phyloP scores from a whole-genome alignment of 192 early-diverging fungal species.

The Linnemannia hyalina region DNA sequence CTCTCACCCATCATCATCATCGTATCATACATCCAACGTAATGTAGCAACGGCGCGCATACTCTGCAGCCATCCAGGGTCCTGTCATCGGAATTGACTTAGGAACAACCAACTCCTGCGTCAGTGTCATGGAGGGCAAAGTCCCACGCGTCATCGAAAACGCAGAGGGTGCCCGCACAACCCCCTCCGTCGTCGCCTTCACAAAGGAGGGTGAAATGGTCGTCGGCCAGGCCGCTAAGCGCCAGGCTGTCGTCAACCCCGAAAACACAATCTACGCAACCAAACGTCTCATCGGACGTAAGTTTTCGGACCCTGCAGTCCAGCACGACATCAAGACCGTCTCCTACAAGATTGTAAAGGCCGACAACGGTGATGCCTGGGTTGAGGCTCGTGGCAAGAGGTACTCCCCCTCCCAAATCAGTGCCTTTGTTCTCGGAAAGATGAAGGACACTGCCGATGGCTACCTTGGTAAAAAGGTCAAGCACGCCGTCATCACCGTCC shows the following conservation, averaged over 20 bases:
- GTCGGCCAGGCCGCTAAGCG: constrained; percentile 98
- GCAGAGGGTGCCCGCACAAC: constrained; percentile 96
- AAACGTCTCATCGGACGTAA: constrained; percentile 98
- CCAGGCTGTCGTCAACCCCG: constrained; percentile 98
- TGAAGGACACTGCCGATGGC: constrained; percentile 96
- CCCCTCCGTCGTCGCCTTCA: constrained; percentile 96
- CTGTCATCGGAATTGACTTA: constrained; percentile 98
- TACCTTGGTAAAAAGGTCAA: constrained; percentile 85
- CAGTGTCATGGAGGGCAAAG: constrained; percentile 98
- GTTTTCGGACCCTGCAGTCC: constrained; percentile 90
- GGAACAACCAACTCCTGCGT: constrained; percentile 99
- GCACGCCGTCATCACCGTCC: constrained; percentile 97
- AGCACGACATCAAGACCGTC: constrained; percentile 90
- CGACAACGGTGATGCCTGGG: constrained; percentile 98
- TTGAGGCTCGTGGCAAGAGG: constrained; percentile 93
- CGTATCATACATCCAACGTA: too few relatives aligned
- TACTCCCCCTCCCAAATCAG: constrained; percentile 98
- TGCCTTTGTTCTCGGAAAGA: constrained; percentile 97
- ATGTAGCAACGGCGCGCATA: constrained; percentile 47
- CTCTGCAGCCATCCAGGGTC: constrained; percentile 72
- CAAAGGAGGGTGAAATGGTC: constrained; percentile 95
- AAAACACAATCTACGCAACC: constrained; percentile 97
- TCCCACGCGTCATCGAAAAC: constrained; percentile 97
- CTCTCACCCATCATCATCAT: background rate
- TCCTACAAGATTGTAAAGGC: constrained; percentile 97